Evolutionary conservation across 2,329 filamentous ascomycete genomes (phyloP).

Genomic region (Pseudogymnoascus verrucosus): DNA sequence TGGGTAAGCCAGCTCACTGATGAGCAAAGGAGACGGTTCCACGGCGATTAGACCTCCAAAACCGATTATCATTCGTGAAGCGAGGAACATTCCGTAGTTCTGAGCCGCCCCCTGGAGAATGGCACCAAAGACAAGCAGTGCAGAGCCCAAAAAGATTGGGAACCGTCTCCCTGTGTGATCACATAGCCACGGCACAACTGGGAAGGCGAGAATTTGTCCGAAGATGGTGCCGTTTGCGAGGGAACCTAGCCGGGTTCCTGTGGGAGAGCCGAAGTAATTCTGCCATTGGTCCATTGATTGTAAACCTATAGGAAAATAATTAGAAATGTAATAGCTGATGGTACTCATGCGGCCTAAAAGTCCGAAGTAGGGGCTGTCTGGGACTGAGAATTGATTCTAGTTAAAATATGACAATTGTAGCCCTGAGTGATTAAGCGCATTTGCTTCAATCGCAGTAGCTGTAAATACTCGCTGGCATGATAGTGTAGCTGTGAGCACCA

Average conservation of each 20-base stretch:
- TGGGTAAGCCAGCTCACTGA: slow-evolving; percentile 30
- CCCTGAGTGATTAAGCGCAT: not conserved
- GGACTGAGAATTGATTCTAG: not conserved
- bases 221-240: slow-evolving; percentile 5
- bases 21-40: slow-evolving; percentile 28
- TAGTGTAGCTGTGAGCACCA: not conserved
- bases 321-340: not conserved
- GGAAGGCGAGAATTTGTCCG: slow-evolving; percentile 9
- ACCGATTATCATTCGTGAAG: slow-evolving; percentile 28
- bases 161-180: slow-evolving; percentile 11
- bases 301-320: not conserved
- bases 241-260: not conserved
- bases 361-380: not conserved
- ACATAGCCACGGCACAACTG: slow-evolving; percentile 2
- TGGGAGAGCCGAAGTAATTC: not conserved
- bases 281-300: slow-evolving; percentile 7
- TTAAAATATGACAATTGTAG: not conserved
- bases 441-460: not conserved
- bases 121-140: slow-evolving; percentile 9
- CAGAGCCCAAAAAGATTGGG: slow-evolving; percentile 8
- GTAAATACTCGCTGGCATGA: not conserved
- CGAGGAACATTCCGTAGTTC: slow-evolving; percentile 26
- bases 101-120: slow-evolving; percentile 7
- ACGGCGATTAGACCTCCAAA: slow-evolving; percentile 27
- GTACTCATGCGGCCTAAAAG: not conserved